Conservation (phyloP, 2,329 filamentous ascomycete genomes). For the Exophiala aquamarina region DNA sequence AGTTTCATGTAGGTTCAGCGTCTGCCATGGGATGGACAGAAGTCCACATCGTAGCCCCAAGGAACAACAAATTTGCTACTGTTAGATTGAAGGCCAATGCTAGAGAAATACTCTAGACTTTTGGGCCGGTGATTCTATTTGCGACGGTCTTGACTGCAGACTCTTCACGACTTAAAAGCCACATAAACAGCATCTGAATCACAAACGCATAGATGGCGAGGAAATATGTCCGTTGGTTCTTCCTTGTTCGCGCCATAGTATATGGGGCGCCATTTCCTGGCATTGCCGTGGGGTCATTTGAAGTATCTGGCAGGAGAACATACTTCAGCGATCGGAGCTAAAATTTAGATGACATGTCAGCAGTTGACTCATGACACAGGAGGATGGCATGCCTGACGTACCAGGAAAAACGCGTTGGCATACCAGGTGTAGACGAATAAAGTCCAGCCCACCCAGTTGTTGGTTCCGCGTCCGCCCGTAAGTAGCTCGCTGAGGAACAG, state of each 20-base stretch:
- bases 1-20: too few species aligned
- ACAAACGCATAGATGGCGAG: slow-evolving; percentile 93
- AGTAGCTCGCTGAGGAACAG: slow-evolving; percentile 75
- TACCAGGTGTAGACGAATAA: slow-evolving; percentile 90
- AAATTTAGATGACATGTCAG: slow-evolving; percentile 1
- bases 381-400: slow-evolving; percentile 48
- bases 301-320: slow-evolving; percentile 83
- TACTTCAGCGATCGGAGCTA: slow-evolving; percentile 94
- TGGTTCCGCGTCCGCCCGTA: slow-evolving; percentile 76
- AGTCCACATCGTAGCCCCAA: too few species aligned
- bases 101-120: too few species aligned
- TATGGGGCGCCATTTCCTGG: slow-evolving; percentile 58
- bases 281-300: slow-evolving; percentile 59
- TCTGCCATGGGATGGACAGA: too few species aligned
- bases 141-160: slow-evolving; percentile 34
- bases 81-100: too few species aligned
- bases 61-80: too few species aligned
- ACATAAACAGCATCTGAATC: slow-evolving; percentile 94
- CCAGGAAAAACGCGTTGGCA: slow-evolving; percentile 93
- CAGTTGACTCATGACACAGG: background rate
- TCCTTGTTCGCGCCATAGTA: slow-evolving; percentile 78
- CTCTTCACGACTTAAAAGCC: slow-evolving; percentile 64
- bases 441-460: slow-evolving; percentile 84
- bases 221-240: slow-evolving; percentile 85
- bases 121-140: slow-evolving; percentile 19